phyloP scores from a whole-genome alignment of 2,329 filamentous ascomycete genomes.

The Colletotrichum ledebouriae region DNA sequence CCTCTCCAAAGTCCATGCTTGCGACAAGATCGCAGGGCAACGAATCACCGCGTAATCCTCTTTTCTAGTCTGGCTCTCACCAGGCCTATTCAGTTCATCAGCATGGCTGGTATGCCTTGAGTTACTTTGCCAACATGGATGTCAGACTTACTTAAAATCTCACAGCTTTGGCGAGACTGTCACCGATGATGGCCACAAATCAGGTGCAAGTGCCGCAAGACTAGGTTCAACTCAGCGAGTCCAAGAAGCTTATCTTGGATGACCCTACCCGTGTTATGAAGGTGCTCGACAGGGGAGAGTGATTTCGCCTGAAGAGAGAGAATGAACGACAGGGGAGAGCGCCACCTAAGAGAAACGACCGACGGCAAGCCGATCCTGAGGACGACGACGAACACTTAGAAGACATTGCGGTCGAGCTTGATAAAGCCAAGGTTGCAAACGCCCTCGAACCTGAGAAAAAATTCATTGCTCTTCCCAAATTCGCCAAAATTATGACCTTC shows the following conservation, averaged over 20 bases:
- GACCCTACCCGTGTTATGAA: background rate
- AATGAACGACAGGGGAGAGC: background rate
- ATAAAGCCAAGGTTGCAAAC: slow-evolving; percentile 3
- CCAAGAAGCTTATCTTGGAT: slow-evolving; percentile 7
- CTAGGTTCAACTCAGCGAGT: background rate
- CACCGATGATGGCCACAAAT: background rate
- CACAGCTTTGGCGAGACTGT: background rate
- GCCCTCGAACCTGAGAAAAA: slow-evolving; percentile 10
- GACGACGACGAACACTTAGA: background rate
- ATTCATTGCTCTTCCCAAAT: background rate
- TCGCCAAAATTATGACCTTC: slow-evolving; percentile 6
- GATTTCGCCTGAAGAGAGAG: background rate
- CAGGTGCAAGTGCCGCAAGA: accelerated
- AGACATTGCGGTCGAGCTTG: background rate
- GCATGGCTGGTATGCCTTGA: background rate
- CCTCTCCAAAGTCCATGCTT: too few relatives aligned
- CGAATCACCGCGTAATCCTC: background rate
- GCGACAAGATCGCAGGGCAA: background rate
- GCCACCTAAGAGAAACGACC: background rate
- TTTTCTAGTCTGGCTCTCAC: background rate
- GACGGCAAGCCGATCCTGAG: background rate
- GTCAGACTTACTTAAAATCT: background rate
- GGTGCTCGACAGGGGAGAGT: slow-evolving; percentile 15
- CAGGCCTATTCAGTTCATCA: too few relatives aligned
- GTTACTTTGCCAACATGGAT: background rate